Percentiles rank a stretch among this genome's conserved stretches.
Conservation (phyloP, 495 filamentous ascomycete genomes). For the Talaromyces ruber region DNA sequence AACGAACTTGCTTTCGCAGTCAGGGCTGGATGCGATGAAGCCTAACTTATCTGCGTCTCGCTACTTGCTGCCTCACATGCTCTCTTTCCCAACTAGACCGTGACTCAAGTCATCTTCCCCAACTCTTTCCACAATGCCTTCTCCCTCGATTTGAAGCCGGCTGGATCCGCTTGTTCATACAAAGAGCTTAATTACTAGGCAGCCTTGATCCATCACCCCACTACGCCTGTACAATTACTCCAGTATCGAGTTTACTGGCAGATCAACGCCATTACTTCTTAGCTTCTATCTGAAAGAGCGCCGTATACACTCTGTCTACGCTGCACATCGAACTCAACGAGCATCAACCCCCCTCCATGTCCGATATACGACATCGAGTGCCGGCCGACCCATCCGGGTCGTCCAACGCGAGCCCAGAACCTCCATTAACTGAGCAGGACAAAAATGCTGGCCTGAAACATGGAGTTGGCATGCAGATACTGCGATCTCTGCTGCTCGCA, state of each 20-base stretch:
- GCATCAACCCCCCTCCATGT: constrained; percentile 5
- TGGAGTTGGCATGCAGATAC: constrained; percentile 52
- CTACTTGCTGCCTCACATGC: neutral
- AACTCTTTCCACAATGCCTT: neutral
- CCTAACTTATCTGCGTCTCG: neutral
- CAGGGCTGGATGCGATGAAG: neutral
- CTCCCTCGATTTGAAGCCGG: neutral
- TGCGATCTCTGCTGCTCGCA: constrained; percentile 54
- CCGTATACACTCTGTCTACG: neutral
- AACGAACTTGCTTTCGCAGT: neutral
- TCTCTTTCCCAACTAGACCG: neutral
- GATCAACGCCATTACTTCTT: neutral
- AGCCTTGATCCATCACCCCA: neutral
- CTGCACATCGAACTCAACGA: neutral
- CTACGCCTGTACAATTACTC: neutral
- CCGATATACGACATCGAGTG: constrained; percentile 36
- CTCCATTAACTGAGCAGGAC: constrained; percentile 12
- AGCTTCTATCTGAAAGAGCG: neutral
- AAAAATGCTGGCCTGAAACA: constrained; percentile 51
- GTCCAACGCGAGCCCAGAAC: neutral
- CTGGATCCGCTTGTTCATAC: neutral
- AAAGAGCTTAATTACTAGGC: neutral
- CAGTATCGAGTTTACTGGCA: neutral
- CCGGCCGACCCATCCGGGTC: constrained; percentile 11
- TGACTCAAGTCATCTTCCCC: neutral